A percentile compares a stretch with the other conserved stretches of the same genome.
Conservation (phyloP, 768 basidiomycete species). For the Termitomyces sp. region DNA sequence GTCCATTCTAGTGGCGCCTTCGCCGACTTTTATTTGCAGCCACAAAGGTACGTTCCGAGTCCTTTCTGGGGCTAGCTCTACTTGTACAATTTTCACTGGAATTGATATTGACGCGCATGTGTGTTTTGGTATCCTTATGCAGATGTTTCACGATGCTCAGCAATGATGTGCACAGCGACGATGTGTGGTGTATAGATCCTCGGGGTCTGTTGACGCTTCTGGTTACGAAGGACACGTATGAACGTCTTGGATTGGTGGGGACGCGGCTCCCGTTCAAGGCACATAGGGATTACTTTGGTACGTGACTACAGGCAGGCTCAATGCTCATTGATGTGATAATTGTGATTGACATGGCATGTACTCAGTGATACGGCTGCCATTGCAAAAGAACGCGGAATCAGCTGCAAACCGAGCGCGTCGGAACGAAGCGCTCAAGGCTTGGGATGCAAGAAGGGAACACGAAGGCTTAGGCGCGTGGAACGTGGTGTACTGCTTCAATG, state of each 20-base stretch:
- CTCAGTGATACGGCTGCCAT: constrained; percentile 47
- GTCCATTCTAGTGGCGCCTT: constrained; percentile 25
- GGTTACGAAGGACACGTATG: constrained; percentile 56
- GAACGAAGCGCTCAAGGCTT: constrained; percentile 39
- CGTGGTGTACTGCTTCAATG: constrained; percentile 38
- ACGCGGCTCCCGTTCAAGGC: constrained; percentile 51
- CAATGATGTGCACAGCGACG: constrained; percentile 36
- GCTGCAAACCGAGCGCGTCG: constrained; percentile 35
- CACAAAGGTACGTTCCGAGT: constrained; percentile 6
- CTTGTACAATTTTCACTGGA: neutral
- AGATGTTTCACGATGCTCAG: constrained; percentile 34
- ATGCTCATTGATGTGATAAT: no score
- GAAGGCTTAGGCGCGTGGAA: constrained; percentile 40
- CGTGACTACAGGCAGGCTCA: constrained; percentile 19
- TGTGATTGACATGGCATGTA: constrained; percentile 3
- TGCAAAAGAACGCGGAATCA: constrained; percentile 40
- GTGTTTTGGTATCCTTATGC: neutral
- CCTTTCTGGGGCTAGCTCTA: neutral
- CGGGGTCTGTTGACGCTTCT: constrained; percentile 59
- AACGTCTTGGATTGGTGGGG: constrained; percentile 61
- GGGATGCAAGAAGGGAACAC: constrained; percentile 46
- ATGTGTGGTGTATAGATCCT: constrained; percentile 70
- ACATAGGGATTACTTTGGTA: constrained; percentile 48
- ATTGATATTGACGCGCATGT: neutral
- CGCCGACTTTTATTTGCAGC: constrained; percentile 2